These are phyloP conservation scores for Neurospora terricola DNA, from an alignment of 495 filamentous ascomycete species.

Conservation along the genomic window DNA sequence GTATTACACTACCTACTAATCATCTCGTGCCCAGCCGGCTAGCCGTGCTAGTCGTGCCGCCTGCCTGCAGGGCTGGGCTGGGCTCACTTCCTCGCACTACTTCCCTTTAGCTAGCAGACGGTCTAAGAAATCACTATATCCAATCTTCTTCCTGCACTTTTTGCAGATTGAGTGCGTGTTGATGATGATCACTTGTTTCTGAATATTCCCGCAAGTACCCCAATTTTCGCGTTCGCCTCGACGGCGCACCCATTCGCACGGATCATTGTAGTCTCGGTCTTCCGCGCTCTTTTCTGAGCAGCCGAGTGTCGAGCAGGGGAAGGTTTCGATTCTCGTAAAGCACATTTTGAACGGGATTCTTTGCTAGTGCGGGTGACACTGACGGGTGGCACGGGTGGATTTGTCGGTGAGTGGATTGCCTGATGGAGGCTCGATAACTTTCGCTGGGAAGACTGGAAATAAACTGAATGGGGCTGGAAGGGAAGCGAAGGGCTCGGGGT, in stretches of 20 bases:
- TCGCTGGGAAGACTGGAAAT: background rate
- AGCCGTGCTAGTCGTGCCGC: no score
- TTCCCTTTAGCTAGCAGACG: no score
- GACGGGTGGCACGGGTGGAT: background rate
- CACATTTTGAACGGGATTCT: background rate
- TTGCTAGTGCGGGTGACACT: background rate
- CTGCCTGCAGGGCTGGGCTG: no score
- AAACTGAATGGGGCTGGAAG: background rate
- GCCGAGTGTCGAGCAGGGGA: background rate
- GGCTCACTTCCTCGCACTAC: no score
- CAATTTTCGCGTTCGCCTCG: background rate
- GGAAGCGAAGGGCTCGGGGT: background rate
- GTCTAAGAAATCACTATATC: no score
- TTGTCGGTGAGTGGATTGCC: background rate
- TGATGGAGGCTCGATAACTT: background rate
- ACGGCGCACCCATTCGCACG: background rate
- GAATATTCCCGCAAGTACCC: background rate
- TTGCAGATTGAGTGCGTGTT: no score
- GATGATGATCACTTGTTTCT: background rate
- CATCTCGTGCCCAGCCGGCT: no score
- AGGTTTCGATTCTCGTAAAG: background rate
- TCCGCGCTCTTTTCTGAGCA: background rate
- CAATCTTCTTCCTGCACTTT: no score
- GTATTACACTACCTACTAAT: no score
- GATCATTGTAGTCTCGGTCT: background rate